Evolutionary conservation across 345 rosid genomes (phyloP), one percentile per base, ranked within the genome.

Genomic region (Corchorus capsularis): DNA sequence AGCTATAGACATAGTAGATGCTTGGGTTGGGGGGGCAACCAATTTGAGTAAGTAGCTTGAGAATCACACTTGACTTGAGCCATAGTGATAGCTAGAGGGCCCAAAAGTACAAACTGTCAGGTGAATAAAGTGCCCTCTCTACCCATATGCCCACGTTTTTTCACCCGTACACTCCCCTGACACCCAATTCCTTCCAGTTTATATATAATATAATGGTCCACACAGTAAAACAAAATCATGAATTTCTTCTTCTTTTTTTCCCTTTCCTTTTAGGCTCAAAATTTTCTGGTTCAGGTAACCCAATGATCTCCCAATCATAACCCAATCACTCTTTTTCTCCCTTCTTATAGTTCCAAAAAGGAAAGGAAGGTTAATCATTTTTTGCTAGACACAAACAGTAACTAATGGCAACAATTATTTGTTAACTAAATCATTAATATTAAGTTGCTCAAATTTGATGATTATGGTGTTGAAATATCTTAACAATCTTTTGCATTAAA

Each of bases 61-160:
- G 47, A 46, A 47, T 43, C 20, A 61, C 69, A 37, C 69, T 17
- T 22, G 11, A 37, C 69, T 17, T 22, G 11, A 14, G 46, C 10
- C 32, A 27, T 27, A 32, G 2, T 39, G 34, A 27, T 27, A 27
- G 27, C 0, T 27, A 27, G 27, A 49, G 56, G 77, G 55, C 47
- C 49, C 69, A 52, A 63, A 43, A 60, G 61, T 52, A 37, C 19
- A 19, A 52, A 11, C 47, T 52, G 71, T 52, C 71, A 43, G 63
- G 64, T 65, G 78, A 56, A 67, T 66, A 75, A 75, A 75, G 78
- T 67, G 64, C 46, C 43, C 43, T 6, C 43, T 39, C 43, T 39
- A 37, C 47, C 16, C 35, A 6, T n/a, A 16, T 69, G 59, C 75
- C 64, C 62, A 71, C 64, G n/a, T 22, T 80, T 59, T 27, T 71